Evolutionary conservation across 2,329 filamentous ascomycete genomes (phyloP).

Genomic region (Colletotrichum falcatum): DNA sequence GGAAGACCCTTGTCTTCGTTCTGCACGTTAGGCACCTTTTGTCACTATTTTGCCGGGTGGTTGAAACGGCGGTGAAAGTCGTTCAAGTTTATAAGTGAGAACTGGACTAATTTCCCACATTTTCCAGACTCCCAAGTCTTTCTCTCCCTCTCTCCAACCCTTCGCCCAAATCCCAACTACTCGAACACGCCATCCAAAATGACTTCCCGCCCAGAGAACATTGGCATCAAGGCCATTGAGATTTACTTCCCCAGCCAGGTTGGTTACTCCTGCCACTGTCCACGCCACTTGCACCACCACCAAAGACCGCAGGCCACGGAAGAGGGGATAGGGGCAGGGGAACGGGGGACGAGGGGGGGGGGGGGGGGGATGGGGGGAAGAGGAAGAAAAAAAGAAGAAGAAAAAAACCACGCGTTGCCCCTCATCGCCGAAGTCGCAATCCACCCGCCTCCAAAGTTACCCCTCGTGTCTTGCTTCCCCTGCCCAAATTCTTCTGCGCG

Average conservation of each 20-base stretch:
- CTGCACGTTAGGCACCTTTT: slow-evolving; percentile 31
- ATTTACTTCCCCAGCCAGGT: slow-evolving; percentile 91
- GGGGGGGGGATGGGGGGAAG: too few relatives aligned
- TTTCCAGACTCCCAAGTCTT: slow-evolving; percentile 2
- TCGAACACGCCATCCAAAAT: slow-evolving; percentile 58
- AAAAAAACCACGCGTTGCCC: slow-evolving; percentile 17
- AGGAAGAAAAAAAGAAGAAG: too few relatives aligned
- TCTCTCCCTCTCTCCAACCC: background rate
- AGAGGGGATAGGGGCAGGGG: background rate
- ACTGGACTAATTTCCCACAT: slow-evolving; percentile 18
- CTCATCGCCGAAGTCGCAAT: slow-evolving; percentile 43
- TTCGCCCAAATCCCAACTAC: slow-evolving; percentile 14
- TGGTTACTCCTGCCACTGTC: slow-evolving; percentile 52
- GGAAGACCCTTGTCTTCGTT: slow-evolving; percentile 27
- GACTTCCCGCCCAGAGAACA: slow-evolving; percentile 84
- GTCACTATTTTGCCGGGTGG: slow-evolving; percentile 19
- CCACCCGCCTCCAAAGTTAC: slow-evolving; percentile 14
- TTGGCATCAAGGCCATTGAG: slow-evolving; percentile 94
- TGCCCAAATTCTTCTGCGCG: slow-evolving; percentile 31
- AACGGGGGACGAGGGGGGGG: background rate
- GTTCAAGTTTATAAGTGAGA: slow-evolving; percentile 27
- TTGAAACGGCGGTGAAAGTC: slow-evolving; percentile 43
- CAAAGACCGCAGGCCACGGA: background rate
- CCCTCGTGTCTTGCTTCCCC: slow-evolving; percentile 40
- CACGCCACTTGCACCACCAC: slow-evolving; percentile 22